Conservation (phyloP, 2,329 filamentous ascomycete genomes). For the Cladosporium cucumerinum region DNA sequence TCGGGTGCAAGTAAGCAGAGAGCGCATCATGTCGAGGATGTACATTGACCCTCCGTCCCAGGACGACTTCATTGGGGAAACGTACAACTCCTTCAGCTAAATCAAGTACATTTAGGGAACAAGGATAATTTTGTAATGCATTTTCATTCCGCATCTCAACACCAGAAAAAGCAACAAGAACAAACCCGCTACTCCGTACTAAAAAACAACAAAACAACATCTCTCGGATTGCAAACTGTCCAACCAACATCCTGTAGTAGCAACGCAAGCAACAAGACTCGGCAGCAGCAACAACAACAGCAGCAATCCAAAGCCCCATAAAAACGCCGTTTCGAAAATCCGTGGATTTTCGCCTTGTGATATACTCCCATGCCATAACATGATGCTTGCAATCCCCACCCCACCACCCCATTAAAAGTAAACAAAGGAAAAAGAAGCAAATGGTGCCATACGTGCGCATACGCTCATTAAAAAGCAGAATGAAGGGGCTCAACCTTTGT, state of each 20-base stretch:
- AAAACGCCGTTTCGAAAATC: conserved; percentile 3
- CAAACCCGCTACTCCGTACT: neutral
- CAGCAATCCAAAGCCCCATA: neutral
- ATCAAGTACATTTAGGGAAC: neutral
- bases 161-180: neutral
- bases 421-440: conserved; percentile 5
- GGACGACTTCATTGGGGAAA: neutral
- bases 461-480: conserved; percentile 11
- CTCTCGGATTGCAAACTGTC: neutral
- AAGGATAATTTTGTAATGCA: neutral
- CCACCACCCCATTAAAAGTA: neutral
- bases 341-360: conserved; percentile 13
- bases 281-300: neutral
- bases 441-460: conserved; percentile 8
- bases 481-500: conserved; percentile 1
- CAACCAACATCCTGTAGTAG: neutral
- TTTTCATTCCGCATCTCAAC: neutral
- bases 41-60: neutral
- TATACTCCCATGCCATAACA: conserved; percentile 14
- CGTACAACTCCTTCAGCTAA: neutral
- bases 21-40: too few relatives aligned
- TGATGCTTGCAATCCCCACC: neutral
- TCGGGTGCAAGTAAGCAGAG: too few relatives aligned
- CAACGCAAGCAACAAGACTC: conserved; percentile 4
- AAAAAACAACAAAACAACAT: neutral